A percentile compares a stretch with the other conserved stretches of the same genome.
phyloP scores from a whole-genome alignment of 106 monocot species.

The Hemerocallis citrina region DNA sequence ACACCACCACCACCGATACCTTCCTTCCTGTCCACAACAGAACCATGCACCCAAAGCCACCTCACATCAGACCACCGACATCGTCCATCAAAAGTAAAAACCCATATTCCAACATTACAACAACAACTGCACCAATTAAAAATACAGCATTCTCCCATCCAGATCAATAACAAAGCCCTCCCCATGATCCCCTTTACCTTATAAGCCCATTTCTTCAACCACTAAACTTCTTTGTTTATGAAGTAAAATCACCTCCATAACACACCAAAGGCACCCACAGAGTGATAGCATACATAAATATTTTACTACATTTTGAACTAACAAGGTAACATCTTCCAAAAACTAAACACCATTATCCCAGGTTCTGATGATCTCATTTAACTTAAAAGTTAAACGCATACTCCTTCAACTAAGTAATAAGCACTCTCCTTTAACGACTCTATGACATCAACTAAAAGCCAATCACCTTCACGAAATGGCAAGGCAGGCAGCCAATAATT shows the following conservation, averaged over 20 bases:
- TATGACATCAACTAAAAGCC: conserved; percentile 10
- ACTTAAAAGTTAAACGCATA: neutral
- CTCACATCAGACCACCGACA: conserved; percentile 35
- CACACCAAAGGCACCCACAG: conserved; percentile 2
- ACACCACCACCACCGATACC: conserved; percentile 24
- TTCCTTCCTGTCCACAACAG: conserved; percentile 56
- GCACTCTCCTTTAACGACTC: conserved; percentile 7
- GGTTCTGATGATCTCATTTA: neutral
- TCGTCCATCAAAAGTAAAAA: conserved; percentile 21
- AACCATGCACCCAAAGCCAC: conserved; percentile 37
- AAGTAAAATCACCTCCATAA: conserved; percentile 6
- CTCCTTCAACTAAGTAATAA: conserved; percentile 8
- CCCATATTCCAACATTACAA: conserved; percentile 19
- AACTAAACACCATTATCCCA: conserved; percentile 6
- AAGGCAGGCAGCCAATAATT: neutral
- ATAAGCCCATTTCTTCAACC: conserved; percentile 7
- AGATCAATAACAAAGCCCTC: conserved; percentile 8
- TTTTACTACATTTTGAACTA: conserved; percentile 7
- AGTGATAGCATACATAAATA: neutral
- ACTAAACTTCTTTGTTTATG: conserved; percentile 7
- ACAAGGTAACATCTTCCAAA: conserved; percentile 16
- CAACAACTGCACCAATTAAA: conserved; percentile 10
- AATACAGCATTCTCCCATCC: conserved; percentile 20
- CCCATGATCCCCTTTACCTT: conserved; percentile 9
- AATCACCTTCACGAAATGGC: neutral